Evolutionary conservation across 495 filamentous ascomycete genomes (phyloP), one percentile per base, ranked within the genome.

Genomic region (Neurospora sp.): DNA sequence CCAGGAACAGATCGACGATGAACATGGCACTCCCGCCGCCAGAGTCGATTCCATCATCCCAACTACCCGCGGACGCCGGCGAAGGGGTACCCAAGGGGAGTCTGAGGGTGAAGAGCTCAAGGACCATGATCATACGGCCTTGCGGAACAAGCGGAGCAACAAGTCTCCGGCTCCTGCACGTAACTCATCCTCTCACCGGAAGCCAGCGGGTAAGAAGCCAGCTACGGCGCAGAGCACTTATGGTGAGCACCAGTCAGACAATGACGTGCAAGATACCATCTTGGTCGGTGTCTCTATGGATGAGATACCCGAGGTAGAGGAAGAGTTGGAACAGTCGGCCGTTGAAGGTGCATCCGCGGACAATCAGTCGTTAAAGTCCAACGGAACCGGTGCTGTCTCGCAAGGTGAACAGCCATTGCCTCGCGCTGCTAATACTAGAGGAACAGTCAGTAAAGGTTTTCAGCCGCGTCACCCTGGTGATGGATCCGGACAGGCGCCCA

Each of bases 201-300:
- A 82, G 27, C 78, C 78, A 31, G 74, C 79, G n/a, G 70, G 77
- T 41, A 78, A 78, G 41, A 85, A 83, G 73, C 75, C 77, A 11
- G 74, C 79, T 3, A 46, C 73, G 1, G 80, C 83, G 49, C 69
- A 78, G 23, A 78, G 76, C 44, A 23, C 77, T 11, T 80, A 78
- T 41, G 76, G 76, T 23, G 78, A 83, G 39, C 78, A 84, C 62
- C 76, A 75, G 1, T 76, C 78, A 39, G 84, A 86, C 70, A 83
- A 83, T 42, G 83, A 86, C 39, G 82, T 86, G 7, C 82, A 84
- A 73, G 85, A 87, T 75, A 86, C 84, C 39, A 86, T 87, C 73
- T 81, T 86, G 39, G 85, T 87, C 54, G 84, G 84, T 38, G 81
- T 81, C 6, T 72, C 78, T 23, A 79, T 77, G 71, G 76, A 78